These are phyloP conservation scores for Yamadazyma taylorii DNA, from an alignment of 1,139 yeast species.

Conservation along the genomic window DNA sequence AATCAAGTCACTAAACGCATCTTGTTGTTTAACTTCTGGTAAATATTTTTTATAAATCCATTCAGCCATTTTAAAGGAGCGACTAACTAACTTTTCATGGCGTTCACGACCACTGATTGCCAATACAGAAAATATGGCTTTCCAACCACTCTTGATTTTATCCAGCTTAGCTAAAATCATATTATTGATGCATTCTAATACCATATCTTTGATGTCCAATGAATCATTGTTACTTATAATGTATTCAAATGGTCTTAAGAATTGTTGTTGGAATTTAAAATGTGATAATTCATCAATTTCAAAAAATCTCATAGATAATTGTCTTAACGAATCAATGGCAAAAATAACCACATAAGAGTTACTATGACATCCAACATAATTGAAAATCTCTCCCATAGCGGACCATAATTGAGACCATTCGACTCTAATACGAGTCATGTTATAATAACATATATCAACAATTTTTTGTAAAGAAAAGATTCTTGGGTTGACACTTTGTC, in stretches of 20 bases:
- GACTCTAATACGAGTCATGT: conserved; percentile 92
- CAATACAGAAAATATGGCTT: conserved; percentile 78
- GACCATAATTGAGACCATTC: conserved; percentile 98
- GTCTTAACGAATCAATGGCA: conserved; percentile 93
- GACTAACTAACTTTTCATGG: conserved; percentile 58
- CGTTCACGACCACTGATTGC: conserved; percentile 60
- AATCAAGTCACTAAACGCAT: conserved; percentile 74
- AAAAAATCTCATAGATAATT: conserved; percentile 86
- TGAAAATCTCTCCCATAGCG: conserved; percentile 88
- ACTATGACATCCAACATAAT: conserved; percentile 76
- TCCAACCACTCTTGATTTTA: conserved; percentile 92
- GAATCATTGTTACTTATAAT: conserved; percentile 68
- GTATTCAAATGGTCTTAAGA: conserved; percentile 86
- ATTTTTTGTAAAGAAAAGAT: conserved; percentile 91
- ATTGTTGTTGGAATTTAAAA: conserved; percentile 93
- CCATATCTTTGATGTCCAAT: conserved; percentile 81
- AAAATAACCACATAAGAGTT: conserved; percentile 80
- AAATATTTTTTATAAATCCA: conserved; percentile 63
- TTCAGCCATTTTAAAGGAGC: conserved; percentile 63
- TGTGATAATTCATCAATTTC: conserved; percentile 93
- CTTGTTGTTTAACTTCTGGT: conserved; percentile 67
- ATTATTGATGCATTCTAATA: conserved; percentile 83
- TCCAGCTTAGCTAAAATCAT: conserved; percentile 77
- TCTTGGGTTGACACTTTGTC: conserved; percentile 79
- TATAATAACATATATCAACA: conserved; percentile 96